Percentiles rank a stretch among this genome's conserved stretches.
phyloP scores from a whole-genome alignment of 2,329 filamentous ascomycete genomes.

The Fusarium marasasianum region DNA sequence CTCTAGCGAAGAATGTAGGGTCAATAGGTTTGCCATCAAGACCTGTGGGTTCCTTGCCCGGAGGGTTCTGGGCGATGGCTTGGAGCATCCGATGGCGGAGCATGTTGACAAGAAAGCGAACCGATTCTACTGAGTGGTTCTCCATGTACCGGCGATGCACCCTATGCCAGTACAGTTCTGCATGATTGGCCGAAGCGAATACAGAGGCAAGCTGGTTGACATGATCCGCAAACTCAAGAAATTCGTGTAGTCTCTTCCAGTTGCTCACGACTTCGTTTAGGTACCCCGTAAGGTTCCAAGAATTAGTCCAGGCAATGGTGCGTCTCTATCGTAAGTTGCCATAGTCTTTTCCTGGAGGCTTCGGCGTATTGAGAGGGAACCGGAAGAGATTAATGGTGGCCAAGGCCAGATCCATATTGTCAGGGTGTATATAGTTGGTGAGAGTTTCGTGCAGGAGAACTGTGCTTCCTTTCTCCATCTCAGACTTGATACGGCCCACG shows the following conservation, averaged over 20 bases:
- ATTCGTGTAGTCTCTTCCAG: neutral
- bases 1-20: neutral
- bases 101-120: neutral
- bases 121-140: neutral
- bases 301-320: neutral
- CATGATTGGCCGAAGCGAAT: neutral
- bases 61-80: neutral
- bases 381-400: neutral
- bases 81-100: neutral
- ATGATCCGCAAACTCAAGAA: conserved; percentile 9
- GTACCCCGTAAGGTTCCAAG: neutral
- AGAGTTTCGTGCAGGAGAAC: neutral
- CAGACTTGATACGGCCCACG: neutral
- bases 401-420: neutral
- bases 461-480: neutral
- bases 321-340: neutral
- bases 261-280: neutral
- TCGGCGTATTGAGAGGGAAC: neutral
- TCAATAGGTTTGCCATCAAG: neutral
- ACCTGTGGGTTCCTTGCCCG: neutral
- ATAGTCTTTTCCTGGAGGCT: neutral
- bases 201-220: neutral
- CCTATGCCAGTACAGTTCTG: neutral
- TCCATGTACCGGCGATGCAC: neutral
- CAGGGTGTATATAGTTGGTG: neutral